Evolutionary conservation across 2,329 filamentous ascomycete genomes (phyloP).

Genomic region (Exophiala calicioides): DNA sequence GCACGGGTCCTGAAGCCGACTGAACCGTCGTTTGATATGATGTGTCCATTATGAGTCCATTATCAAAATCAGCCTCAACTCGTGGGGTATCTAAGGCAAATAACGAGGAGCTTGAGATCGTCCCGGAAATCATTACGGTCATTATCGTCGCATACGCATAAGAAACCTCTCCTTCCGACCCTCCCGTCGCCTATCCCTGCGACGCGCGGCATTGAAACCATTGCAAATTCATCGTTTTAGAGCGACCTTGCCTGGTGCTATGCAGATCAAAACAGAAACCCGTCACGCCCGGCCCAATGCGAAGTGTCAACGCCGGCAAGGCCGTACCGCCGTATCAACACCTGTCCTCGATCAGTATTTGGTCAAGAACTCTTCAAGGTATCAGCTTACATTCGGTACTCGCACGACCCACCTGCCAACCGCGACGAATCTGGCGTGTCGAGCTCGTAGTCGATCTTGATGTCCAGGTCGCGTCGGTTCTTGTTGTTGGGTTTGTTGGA

Average conservation of each 20-base stretch:
- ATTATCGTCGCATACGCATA: constrained; percentile 29
- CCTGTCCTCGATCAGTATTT: constrained; percentile 10
- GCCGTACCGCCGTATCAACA: constrained; percentile 15
- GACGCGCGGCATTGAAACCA: background rate
- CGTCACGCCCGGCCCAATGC: background rate
- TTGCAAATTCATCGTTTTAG: background rate
- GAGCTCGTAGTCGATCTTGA: constrained; percentile 79
- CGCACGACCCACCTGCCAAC: constrained; percentile 66
- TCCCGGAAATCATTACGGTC: constrained; percentile 33
- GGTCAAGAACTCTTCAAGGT: no score
- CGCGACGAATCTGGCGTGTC: constrained; percentile 73
- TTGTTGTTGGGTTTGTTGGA: constrained; percentile 86
- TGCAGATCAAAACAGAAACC: constrained; percentile 30
- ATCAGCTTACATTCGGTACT: constrained; percentile 67
- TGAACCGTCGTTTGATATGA: no score
- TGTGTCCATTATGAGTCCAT: constrained; percentile 26
- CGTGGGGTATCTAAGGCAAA: constrained; percentile 51
- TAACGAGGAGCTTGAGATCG: constrained; percentile 48
- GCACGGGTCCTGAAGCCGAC: no score
- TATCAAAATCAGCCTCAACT: constrained; percentile 51
- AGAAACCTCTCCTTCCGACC: background rate
- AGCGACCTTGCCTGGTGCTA: constrained; percentile 23
- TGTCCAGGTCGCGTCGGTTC: constrained; percentile 94
- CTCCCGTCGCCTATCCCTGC: background rate
- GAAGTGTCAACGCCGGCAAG: background rate